Base-by-base conservation (phyloP, 2,329 filamentous ascomycete species). In the Fusarium chlamydosporum region DNA sequence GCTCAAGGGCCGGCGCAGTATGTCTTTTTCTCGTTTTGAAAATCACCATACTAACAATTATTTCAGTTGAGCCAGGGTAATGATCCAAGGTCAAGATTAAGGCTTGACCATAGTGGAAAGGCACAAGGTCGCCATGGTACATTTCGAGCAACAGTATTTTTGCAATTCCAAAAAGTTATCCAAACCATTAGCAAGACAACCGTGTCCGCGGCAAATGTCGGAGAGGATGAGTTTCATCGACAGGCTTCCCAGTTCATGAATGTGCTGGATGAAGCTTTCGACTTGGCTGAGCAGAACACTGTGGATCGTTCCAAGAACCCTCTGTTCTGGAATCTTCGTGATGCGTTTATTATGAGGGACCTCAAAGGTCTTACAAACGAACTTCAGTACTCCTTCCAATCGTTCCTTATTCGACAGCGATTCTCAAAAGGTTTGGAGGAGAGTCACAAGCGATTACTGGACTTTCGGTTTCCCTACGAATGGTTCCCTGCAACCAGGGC, bases 401-500 rank as follows among this genome's bases (percentile, higher is more conserved):
- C 86, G 37, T 89, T 90, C 67, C 80, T 91, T 20, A 81, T 89
- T 60, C 85, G 86, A 13, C 76, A 82, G 4, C 82, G 82, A 27
- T 88, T 91, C 75, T 86, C 89, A 2, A 79, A 82, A 20, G 83
- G 82, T 5, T 81, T 90, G 50, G 80, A 87, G 31, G 80, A 84
- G 43, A 85, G 86, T 31, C 92, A 94, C 72, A 82, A 83, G 71
- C 84, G 84, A 20, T 80, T 96, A 15, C 88, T 93, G n/a, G 93
- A 97, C 79, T 82, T 97, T 70, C 88, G 94, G n/a, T 94, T 89
- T 78, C 96, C 96, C 0, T 86, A 90, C 55, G 96, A 99, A 78
- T 98, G 95, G 95, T 98, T 91, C 76, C 93, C 95, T 1, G 89
- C 88, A 6, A 96, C 96, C 3, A 87, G 96, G 61, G 85, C 88